Conservation (phyloP, 1,139 yeast genomes). For the Yamadazyma diddensiae region DNA sequence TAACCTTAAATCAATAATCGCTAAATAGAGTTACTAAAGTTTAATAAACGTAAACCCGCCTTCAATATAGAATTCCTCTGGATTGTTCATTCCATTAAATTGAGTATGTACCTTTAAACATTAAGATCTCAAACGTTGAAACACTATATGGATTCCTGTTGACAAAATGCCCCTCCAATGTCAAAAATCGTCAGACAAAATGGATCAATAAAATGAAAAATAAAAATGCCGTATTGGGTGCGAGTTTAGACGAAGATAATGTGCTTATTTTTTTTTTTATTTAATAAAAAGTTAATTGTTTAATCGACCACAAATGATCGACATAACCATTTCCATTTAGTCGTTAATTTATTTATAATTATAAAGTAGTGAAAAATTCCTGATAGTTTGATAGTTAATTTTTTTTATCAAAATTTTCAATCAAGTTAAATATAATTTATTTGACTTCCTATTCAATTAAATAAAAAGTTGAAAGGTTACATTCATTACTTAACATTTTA, state of each 20-base stretch:
- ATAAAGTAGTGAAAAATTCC: constrained; percentile 12
- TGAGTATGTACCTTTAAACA: no score
- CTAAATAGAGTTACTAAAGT: no score
- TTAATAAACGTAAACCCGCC: no score
- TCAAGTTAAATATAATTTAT: not conserved
- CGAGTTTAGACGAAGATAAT: constrained; percentile 6
- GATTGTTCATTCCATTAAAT: no score
- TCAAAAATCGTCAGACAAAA: not conserved
- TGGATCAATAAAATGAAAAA: constrained; percentile 2
- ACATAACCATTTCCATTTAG: constrained; percentile 1
- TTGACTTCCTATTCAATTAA: not conserved
- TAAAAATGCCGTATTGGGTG: not conserved
- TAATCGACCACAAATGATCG: constrained; percentile 2
- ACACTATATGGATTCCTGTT: not conserved
- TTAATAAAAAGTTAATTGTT: constrained; percentile 2
- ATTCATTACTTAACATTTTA: constrained; percentile 1
- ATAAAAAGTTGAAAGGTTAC: not conserved
- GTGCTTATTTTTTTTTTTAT: constrained; percentile 3
- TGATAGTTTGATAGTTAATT: constrained; percentile 2
- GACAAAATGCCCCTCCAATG: not conserved
- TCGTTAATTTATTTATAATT: constrained; percentile 11
- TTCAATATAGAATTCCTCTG: no score
- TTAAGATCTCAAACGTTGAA: constrained; percentile 1
- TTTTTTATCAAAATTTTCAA: constrained; percentile 5
- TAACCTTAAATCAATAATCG: no score